A percentile compares a stretch with the other conserved stretches of the same genome.
These are phyloP conservation scores for Pseudotsuga menziesii DNA, from an alignment of 75 land plant species.

Conservation along the genomic window DNA sequence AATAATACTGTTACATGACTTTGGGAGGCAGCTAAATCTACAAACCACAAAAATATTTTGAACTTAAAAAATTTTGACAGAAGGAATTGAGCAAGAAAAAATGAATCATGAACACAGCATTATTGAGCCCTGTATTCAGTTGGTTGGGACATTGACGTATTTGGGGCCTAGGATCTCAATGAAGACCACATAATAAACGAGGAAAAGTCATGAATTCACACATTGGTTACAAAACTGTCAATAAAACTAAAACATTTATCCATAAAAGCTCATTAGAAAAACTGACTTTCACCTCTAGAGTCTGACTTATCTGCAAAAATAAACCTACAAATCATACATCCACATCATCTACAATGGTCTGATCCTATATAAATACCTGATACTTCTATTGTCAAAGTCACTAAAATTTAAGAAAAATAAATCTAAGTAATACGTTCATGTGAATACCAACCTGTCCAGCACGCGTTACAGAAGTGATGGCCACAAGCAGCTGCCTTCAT, in stretches of 20 bases:
- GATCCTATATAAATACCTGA: not conserved
- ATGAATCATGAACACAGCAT: too few species aligned
- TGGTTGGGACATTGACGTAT: too few species aligned
- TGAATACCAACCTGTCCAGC: constrained; percentile 59
- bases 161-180: too few species aligned
- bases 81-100: too few species aligned
- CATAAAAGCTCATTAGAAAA: not conserved
- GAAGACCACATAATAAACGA: too few species aligned
- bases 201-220: too few species aligned
- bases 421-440: not conserved
- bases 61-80: too few species aligned
- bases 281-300: not conserved
- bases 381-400: not conserved
- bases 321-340: not conserved
- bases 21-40: not conserved
- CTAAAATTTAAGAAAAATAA: not conserved
- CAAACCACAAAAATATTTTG: too few species aligned
- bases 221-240: not conserved
- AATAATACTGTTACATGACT: not conserved
- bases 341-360: not conserved
- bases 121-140: too few species aligned
- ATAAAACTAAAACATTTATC: not conserved
- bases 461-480: constrained; percentile 59
- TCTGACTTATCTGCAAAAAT: not conserved
- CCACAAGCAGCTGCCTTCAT: constrained; percentile 66